Conservation (phyloP, 495 filamentous ascomycete species). For the Recurvomyces mirabilis region DNA sequence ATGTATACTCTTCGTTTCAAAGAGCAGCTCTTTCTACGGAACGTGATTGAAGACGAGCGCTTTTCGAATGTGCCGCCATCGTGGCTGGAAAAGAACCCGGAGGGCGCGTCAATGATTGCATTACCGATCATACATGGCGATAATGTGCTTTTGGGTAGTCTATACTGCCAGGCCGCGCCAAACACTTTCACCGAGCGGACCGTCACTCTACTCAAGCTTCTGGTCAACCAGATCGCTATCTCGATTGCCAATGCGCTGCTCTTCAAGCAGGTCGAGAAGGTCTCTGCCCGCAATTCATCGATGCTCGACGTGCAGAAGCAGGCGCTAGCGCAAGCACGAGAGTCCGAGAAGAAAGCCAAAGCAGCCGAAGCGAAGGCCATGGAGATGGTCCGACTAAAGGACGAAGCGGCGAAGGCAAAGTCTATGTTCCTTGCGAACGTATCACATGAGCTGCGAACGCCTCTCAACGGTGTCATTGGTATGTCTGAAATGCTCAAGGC, state of each 20-base stretch:
- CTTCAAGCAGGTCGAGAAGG: conserved; percentile 51
- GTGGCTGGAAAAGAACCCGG: conserved; percentile 55
- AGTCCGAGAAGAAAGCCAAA: conserved; percentile 74
- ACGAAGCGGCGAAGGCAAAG: conserved; percentile 84
- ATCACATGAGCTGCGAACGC: conserved; percentile 35
- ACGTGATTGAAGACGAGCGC: conserved; percentile 72
- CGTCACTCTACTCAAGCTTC: conserved; percentile 68
- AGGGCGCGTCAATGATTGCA: conserved; percentile 69
- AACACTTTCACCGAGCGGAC: conserved; percentile 84
- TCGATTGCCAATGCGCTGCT: conserved; percentile 78
- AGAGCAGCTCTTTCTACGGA: conserved; percentile 72
- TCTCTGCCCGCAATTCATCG: conserved; percentile 54
- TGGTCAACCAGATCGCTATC: conserved; percentile 83
- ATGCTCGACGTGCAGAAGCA: conserved; percentile 84
- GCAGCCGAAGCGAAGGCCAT: conserved; percentile 72
- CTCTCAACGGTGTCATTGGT: conserved; percentile 31
- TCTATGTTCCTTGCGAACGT: conserved; percentile 90
- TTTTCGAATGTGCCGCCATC: conserved; percentile 69
- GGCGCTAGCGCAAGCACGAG: conserved; percentile 65
- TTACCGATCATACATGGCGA: conserved; percentile 73
- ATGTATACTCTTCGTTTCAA: conserved; percentile 75
- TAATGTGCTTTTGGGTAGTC: conserved; percentile 62
- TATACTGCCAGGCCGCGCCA: conserved; percentile 76
- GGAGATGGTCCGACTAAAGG: conserved; percentile 75
- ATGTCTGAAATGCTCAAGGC: conserved; percentile 79